These are phyloP conservation scores for Pseudogymnoascus sp. DNA, from an alignment of 2,329 filamentous ascomycete species.

Conservation along the genomic window DNA sequence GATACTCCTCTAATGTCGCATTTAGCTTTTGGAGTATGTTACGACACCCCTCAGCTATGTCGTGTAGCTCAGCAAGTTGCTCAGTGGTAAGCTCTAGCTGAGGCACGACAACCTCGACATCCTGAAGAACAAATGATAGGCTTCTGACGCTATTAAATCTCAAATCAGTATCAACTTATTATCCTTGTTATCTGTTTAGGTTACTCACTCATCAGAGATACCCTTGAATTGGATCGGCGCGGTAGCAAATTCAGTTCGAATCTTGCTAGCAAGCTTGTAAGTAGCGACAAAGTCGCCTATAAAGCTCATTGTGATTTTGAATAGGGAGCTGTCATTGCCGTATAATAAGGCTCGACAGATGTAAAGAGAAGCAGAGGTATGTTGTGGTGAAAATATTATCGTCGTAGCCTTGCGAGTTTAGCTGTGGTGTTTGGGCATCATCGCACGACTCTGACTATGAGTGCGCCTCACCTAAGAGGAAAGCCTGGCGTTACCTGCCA, in stretches of 20 bases:
- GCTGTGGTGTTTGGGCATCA: too few relatives aligned
- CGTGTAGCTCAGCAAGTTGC: too few relatives aligned
- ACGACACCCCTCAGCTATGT: too few relatives aligned
- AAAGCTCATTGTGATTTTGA: conserved; percentile 26
- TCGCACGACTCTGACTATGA: too few relatives aligned
- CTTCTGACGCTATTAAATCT: conserved; percentile 17
- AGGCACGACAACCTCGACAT: conserved; percentile 21
- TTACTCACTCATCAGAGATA: conserved; percentile 23
- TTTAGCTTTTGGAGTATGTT: conserved; percentile 15
- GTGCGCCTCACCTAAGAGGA: too few relatives aligned
- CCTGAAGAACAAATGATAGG: conserved; percentile 21
- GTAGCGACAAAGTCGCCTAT: conserved; percentile 27
- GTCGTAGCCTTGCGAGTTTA: too few relatives aligned
- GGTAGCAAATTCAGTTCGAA: conserved; percentile 23
- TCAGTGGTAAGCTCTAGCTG: conserved; percentile 14
- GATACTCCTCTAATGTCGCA: conserved; percentile 14
- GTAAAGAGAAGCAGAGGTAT: too few relatives aligned
- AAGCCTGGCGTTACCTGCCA: too few relatives aligned
- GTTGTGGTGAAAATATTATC: too few relatives aligned
- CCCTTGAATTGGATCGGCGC: conserved; percentile 25
- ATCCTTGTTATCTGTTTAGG: not conserved
- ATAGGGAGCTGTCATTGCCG: too few relatives aligned
- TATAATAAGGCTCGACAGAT: conserved; percentile 31
- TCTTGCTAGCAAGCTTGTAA: conserved; percentile 23
- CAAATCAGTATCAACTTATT: not conserved